These are phyloP conservation scores for Medicago ruthenica DNA, from an alignment of 306 rosid species.

Conservation along the genomic window DNA sequence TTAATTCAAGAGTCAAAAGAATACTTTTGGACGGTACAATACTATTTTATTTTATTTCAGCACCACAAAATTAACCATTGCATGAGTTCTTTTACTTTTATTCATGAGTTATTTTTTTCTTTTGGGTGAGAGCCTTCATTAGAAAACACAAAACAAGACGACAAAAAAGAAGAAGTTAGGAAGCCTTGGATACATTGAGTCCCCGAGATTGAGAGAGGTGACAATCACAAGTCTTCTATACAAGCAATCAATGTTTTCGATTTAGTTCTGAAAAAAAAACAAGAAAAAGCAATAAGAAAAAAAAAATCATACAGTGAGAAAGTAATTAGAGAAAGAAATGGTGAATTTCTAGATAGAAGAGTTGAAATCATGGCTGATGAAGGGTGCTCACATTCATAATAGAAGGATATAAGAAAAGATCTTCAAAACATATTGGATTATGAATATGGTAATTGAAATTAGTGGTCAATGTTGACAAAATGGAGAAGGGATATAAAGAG, in stretches of 20 bases:
- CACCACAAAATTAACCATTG: no score
- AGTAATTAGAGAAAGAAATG: background rate
- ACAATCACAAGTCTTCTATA: background rate
- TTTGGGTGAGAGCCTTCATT: background rate
- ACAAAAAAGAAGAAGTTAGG: background rate
- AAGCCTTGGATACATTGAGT: slow-evolving; percentile 41
- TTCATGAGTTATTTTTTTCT: no score
- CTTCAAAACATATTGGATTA: background rate
- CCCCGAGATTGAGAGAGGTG: slow-evolving; percentile 34
- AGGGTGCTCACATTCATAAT: background rate
- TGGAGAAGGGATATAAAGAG: background rate
- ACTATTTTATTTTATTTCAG: no score
- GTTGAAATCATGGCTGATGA: background rate
- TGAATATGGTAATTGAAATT: slow-evolving; percentile 11
- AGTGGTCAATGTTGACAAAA: background rate
- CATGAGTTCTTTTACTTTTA: no score
- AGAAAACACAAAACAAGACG: background rate
- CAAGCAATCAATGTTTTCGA: background rate
- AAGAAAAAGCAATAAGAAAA: background rate
- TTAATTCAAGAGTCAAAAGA: no score
- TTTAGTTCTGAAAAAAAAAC: slow-evolving; percentile 20
- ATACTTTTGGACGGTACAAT: no score
- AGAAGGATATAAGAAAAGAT: background rate
- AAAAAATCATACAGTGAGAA: background rate
- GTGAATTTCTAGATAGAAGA: background rate